Base-by-base conservation (phyloP, 163 green algal species). In the Chlamydomonas reinhardtii region DNA sequence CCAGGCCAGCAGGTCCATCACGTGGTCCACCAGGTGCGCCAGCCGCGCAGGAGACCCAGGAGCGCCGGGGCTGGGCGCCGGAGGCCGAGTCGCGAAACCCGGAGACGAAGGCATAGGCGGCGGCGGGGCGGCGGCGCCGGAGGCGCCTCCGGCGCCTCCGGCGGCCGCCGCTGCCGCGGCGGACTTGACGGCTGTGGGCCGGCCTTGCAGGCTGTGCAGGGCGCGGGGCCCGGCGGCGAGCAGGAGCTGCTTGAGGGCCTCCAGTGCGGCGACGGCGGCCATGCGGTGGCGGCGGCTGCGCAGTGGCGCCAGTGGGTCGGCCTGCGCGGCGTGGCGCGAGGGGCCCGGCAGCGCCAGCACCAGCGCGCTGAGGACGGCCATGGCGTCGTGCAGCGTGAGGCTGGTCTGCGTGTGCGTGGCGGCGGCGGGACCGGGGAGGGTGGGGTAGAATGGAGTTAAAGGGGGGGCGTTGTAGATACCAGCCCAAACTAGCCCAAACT, bases 1-100 rank as follows among this genome's bases (percentile, higher is more conserved):
- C 83, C 83, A 89, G 37, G 83, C 78, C 43, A 89, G 34, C 32
- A 84, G 65, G 68, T 89, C 83, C 69, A 89, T 82, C 31, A 84
- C 74, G 59, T 84, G 74, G 32, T 86, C 79, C 34, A 86, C 69
- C 54, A 86, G 79, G 29, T 73, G 79, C 2, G 79, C 79, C 48
- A 86, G 69, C 35, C 79, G 79, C 34, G 79, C 79, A 29, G 79
- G 79, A 24, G 79, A 86, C 52, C 79, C 79, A 16, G 79, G 79
- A 8, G 79, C 79, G 68, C 69, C 54, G 34, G 69, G 79, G 61
- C 27, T 70, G 32, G 79, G 79, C 12, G 79, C 69, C 32, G 79
- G 69, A 0, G 79, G 69, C 25, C 32, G 32, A 6, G 68, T 16
- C 32, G 68, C 66, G 37, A 74, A 25, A 3, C n/a, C 43, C 29